Conservation (phyloP, 768 basidiomycete species). For the Melanogaster broomeanus region DNA sequence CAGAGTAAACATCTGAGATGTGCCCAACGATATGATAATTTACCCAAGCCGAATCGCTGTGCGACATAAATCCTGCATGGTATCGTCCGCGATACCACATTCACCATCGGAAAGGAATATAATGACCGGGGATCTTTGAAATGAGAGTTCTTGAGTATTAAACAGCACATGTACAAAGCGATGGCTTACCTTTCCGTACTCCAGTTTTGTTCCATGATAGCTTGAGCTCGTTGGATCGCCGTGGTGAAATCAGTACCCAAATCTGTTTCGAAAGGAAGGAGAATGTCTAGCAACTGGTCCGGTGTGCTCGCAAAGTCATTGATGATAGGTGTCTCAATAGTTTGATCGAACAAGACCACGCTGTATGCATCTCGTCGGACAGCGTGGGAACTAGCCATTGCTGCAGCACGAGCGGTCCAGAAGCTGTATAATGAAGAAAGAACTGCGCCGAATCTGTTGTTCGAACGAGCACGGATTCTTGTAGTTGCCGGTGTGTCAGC, state of each 20-base stretch:
- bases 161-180: not conserved
- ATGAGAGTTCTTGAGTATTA: not conserved
- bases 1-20: not conserved
- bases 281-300: conserved; percentile 39
- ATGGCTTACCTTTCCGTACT: conserved; percentile 46
- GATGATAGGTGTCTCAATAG: conserved; percentile 22
- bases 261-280: conserved; percentile 33
- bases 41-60: conserved; percentile 48
- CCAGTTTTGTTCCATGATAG: conserved; percentile 48
- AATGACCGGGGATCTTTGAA: conserved; percentile 29
- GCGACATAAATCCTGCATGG: conserved; percentile 43
- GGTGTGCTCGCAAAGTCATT: conserved; percentile 52
- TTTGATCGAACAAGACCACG: conserved; percentile 46
- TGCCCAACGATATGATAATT: not conserved
- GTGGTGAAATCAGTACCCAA: conserved; percentile 46
- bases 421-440: conserved; percentile 56
- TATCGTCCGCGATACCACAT: conserved; percentile 38
- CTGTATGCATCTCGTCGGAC: conserved; percentile 56
- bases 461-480: conserved; percentile 35
- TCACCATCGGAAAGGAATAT: conserved; percentile 42
- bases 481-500: conserved; percentile 41
- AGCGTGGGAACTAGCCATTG: conserved; percentile 27
- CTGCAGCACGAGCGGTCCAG: conserved; percentile 53
- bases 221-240: conserved; percentile 40
- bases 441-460: conserved; percentile 61